A percentile compares a stretch with the other conserved stretches of the same genome.
Evolutionary conservation across 139 green algal genomes (phyloP).

Genomic region (Pleodorina starrii): DNA sequence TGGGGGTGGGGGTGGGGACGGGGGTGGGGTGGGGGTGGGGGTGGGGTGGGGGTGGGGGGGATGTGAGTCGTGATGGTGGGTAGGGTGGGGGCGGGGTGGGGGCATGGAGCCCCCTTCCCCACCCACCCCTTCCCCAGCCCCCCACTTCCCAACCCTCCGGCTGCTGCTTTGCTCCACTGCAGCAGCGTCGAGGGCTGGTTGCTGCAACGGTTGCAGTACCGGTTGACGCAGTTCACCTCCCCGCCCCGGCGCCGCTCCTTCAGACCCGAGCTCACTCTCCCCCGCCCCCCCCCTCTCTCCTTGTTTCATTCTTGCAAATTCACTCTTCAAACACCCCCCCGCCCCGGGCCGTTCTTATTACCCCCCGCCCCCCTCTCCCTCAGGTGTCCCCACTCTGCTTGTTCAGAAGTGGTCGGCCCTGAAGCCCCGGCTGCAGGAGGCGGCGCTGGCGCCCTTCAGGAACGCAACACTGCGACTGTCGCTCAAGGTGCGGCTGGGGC

Average conservation of each 20-base stretch:
- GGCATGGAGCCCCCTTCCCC: no score
- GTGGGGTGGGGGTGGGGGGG: neutral
- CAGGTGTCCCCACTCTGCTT: conserved; percentile 83
- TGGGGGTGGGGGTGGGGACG: neutral
- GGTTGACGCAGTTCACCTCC: no score
- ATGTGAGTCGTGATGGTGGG: neutral
- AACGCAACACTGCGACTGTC: conserved; percentile 69
- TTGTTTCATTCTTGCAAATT: neutral
- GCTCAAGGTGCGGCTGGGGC: neutral
- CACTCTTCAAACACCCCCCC: neutral
- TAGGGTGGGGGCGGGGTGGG: neutral
- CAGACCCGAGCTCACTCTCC: no score
- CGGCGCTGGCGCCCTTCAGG: conserved; percentile 70
- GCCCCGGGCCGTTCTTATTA: neutral
- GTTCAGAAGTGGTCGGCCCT: conserved; percentile 80
- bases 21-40: neutral
- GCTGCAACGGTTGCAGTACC: no score
- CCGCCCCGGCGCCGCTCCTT: no score
- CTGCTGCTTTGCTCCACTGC: no score
- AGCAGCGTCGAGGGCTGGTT: no score
- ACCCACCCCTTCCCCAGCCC: no score
- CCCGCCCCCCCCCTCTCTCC: no score
- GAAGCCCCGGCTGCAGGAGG: conserved; percentile 60
- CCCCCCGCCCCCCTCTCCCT: neutral
- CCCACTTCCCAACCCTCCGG: no score